phyloP scores from a whole-genome alignment of 371 early-diverging fungal species.

The Lichtheimia corymbifera region DNA sequence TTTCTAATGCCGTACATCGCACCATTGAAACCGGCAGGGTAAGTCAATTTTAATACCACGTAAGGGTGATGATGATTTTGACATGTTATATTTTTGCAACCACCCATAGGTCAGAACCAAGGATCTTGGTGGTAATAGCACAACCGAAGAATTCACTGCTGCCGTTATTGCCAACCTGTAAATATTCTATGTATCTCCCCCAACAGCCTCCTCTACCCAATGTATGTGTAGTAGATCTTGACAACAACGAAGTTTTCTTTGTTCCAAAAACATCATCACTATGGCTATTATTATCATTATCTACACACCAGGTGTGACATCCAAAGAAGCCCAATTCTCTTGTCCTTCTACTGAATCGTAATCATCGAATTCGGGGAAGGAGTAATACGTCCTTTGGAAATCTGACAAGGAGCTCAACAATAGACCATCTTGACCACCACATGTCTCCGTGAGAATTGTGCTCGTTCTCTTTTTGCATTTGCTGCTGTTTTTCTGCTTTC shows the following conservation, averaged over 20 bases:
- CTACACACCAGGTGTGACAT: too few relatives aligned
- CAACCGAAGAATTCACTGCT: constrained; percentile 90
- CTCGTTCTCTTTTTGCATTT: neutral
- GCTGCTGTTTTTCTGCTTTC: constrained; percentile 1
- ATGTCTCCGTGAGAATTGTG: neutral
- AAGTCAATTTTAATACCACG: neutral
- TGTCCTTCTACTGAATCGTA: neutral
- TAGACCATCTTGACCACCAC: constrained; percentile 3
- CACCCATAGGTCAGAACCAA: constrained; percentile 21
- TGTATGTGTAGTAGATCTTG: neutral
- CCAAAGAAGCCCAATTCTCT: neutral
- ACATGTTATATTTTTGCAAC: neutral
- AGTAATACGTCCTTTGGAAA: constrained; percentile 11
- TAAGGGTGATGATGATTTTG: neutral
- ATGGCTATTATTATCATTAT: neutral
- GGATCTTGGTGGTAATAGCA: constrained; percentile 48
- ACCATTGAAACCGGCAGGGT: constrained; percentile 69
- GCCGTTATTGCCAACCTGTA: constrained; percentile 72
- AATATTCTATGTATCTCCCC: constrained; percentile 11
- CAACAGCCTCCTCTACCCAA: neutral
- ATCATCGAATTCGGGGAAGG: constrained; percentile 18
- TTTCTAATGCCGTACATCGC: constrained; percentile 82
- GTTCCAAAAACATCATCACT: neutral
- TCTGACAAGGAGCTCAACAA: constrained; percentile 4
- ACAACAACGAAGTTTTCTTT: neutral